These are phyloP conservation scores for Tylopilus rubrobrunneus DNA, from an alignment of 768 basidiomycete genomes.

Conservation along the genomic window DNA sequence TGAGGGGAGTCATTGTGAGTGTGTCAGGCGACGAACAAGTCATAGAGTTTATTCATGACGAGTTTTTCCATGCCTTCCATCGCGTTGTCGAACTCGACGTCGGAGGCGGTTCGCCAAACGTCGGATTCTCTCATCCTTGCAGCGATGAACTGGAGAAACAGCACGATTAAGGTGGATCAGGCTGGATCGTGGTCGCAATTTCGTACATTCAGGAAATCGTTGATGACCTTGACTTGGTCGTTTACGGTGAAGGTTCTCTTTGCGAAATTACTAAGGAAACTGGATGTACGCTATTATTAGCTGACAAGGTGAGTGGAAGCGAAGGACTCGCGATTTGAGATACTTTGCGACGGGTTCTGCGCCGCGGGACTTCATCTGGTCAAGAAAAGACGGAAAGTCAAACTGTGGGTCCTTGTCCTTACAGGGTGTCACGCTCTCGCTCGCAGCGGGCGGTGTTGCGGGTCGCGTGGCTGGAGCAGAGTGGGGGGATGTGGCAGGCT, in stretches of 20 bases:
- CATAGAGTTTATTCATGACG: constrained; percentile 97
- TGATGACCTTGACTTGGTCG: constrained; percentile 94
- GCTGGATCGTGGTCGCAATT: neutral
- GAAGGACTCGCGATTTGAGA: constrained; percentile 77
- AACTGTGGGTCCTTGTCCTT: constrained; percentile 52
- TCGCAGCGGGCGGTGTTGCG: constrained; percentile 19
- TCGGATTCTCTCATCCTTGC: constrained; percentile 82
- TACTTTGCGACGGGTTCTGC: constrained; percentile 96
- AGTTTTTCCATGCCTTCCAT: constrained; percentile 99
- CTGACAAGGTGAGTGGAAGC: neutral
- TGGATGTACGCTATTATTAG: constrained; percentile 29
- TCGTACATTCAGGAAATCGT: constrained; percentile 81
- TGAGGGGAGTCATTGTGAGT: neutral
- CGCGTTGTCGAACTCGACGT: constrained; percentile 91
- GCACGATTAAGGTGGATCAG: constrained; percentile 12
- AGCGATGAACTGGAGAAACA: constrained; percentile 71
- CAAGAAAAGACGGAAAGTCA: constrained; percentile 92
- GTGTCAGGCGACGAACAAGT: constrained; percentile 63
- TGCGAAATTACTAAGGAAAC: constrained; percentile 90
- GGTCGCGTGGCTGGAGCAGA: neutral
- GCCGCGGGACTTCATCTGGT: constrained; percentile 84
- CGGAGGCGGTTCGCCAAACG: constrained; percentile 73
- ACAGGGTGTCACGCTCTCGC: constrained; percentile 18
- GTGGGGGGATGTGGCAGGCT: constrained; percentile 4
- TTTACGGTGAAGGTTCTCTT: constrained; percentile 88